A percentile compares a stretch with the other conserved stretches of the same genome.
Conservation (phyloP, 1,284 basidiomycete species). For the Cutaneotrichosporon mucoides region DNA sequence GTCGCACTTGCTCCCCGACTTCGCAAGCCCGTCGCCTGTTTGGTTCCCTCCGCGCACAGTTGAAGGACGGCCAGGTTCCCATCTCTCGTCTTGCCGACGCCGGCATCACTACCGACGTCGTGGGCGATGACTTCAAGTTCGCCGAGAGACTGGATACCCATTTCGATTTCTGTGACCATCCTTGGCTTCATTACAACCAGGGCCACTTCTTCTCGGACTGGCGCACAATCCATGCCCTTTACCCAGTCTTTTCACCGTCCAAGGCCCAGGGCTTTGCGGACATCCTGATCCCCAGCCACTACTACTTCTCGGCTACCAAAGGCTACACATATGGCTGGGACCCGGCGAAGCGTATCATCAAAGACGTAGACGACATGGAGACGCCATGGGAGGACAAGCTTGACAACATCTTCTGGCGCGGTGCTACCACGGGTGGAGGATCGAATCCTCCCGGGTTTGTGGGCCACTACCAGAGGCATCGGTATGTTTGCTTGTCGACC, state of each 20-base stretch:
- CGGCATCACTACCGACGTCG: constrained; percentile 41
- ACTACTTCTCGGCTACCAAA: constrained; percentile 78
- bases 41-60: constrained; percentile 60
- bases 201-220: constrained; percentile 96
- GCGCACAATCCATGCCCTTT: constrained; percentile 75
- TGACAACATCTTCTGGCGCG: constrained; percentile 58
- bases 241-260: constrained; percentile 86
- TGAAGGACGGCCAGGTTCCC: constrained; percentile 49
- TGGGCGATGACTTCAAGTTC: constrained; percentile 62
- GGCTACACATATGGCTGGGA: constrained; percentile 90
- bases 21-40: constrained; percentile 76
- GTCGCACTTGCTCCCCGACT: constrained; percentile 77
- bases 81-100: constrained; percentile 48
- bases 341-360: constrained; percentile 62
- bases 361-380: constrained; percentile 74
- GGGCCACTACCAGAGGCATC: constrained; percentile 79
- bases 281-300: constrained; percentile 88
- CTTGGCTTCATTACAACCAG: constrained; percentile 77
- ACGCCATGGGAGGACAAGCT: constrained; percentile 60
- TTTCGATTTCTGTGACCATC: constrained; percentile 72
- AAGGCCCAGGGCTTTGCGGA: constrained; percentile 78
- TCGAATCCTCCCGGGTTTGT: constrained; percentile 78
- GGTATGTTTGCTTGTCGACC: constrained; percentile 51
- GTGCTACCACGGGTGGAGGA: constrained; percentile 88
- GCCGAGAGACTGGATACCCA: constrained; percentile 58